Conservation (phyloP, 306 rosid genomes). For the Citrullus amarus region DNA sequence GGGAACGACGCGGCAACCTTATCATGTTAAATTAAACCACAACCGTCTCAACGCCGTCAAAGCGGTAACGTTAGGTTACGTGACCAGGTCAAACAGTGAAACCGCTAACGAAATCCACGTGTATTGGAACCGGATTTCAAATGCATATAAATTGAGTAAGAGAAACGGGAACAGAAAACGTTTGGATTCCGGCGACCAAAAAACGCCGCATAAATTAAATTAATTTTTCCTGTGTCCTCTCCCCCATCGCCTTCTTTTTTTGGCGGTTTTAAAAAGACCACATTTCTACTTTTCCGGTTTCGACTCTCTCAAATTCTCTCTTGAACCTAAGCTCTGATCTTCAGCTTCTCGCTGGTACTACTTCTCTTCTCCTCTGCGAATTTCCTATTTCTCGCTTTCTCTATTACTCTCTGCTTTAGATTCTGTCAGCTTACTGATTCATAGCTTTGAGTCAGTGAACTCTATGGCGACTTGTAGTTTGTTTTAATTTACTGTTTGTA, state of each 20-base stretch:
- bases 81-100: not conserved
- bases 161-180: not conserved
- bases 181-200: constrained; percentile 34
- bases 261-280: constrained; percentile 44
- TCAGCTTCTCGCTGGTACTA: constrained; percentile 5
- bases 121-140: constrained; percentile 29
- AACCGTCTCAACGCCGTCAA: constrained; percentile 1
- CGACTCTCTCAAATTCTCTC: constrained; percentile 6
- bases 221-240: not conserved
- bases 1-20: not conserved
- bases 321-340: constrained; percentile 34
- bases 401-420: not conserved
- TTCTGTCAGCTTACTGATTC: not conserved
- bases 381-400: not conserved
- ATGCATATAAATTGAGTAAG: constrained; percentile 21
- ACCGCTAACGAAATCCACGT: constrained; percentile 23
- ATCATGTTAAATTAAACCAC: not conserved
- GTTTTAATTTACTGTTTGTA: constrained; percentile 7
- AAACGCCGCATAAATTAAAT: not conserved
- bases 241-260: constrained; percentile 28
- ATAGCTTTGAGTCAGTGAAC: not conserved
- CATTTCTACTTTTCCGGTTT: constrained; percentile 34
- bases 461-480: not conserved
- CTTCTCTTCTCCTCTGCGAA: not conserved
- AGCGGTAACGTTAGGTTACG: not conserved